These are phyloP conservation scores for Yamadazyma aaseri DNA, from an alignment of 1,139 yeast genomes.

Conservation along the genomic window DNA sequence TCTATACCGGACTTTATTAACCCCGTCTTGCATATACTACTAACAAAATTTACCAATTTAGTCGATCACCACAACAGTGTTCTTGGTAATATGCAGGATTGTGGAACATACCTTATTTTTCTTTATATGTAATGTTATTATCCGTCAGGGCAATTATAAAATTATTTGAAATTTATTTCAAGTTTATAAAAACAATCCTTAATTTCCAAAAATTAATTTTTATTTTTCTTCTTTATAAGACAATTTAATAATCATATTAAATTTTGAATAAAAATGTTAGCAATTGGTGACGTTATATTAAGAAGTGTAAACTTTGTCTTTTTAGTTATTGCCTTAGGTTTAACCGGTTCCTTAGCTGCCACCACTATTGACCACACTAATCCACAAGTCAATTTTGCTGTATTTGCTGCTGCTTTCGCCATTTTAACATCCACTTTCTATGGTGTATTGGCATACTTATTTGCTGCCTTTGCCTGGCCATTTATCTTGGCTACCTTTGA, in stretches of 20 bases:
- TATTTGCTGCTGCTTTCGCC: slow-evolving; percentile 86
- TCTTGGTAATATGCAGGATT: not conserved
- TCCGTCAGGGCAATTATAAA: slow-evolving; percentile 7
- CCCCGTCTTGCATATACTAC: too few relatives aligned
- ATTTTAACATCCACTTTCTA: slow-evolving; percentile 76
- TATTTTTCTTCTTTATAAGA: not conserved
- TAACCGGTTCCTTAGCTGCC: slow-evolving; percentile 82
- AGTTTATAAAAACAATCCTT: slow-evolving; percentile 4
- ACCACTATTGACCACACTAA: slow-evolving; percentile 53
- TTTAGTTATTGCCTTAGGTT: slow-evolving; percentile 76
- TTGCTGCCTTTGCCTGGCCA: slow-evolving; percentile 86
- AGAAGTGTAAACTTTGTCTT: slow-evolving; percentile 74
- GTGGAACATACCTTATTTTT: not conserved
- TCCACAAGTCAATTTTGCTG: slow-evolving; percentile 85
- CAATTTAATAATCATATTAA: too few relatives aligned
- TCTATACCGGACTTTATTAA: slow-evolving; percentile 1
- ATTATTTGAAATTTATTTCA: slow-evolving; percentile 1
- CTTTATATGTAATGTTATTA: slow-evolving; percentile 1
- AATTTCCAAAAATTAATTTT: slow-evolving; percentile 1
- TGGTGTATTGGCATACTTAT: slow-evolving; percentile 75
- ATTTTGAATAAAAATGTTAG: slow-evolving; percentile 39
- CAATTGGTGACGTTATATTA: slow-evolving; percentile 72
- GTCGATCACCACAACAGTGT: not conserved
- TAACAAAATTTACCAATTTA: not conserved
- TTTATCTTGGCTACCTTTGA: slow-evolving; percentile 70